Evolutionary conservation across 2,329 filamentous ascomycete species (phyloP), one percentile per base, ranked within the genome.

Genomic region (Coniochaeta prunicola): DNA sequence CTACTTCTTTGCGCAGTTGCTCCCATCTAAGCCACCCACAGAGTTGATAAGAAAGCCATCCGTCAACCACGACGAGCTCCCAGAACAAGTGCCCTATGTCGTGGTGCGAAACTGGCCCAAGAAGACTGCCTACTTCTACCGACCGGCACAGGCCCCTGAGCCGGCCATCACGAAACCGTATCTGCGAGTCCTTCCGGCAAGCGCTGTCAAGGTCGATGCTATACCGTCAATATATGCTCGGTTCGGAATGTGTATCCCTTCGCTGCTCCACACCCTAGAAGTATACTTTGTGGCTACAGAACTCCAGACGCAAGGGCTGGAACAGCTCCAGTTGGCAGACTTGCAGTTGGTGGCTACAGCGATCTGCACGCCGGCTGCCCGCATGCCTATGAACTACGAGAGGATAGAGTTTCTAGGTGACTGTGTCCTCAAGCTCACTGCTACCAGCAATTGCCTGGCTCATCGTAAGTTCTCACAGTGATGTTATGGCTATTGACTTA

Each of bases 401-500:
- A 80, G 89, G 2, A 76, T 96, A 0, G 94, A 97, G 69, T 96
- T 96, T 64, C 75, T 97, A 0, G 94, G 94, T 0, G 93, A 97
- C 66, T 86, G 85, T 0, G 78, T 96, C 1, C 77, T 97, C 38
- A 97, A 97, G 67, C 83, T 88, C 59, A 84, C 83, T 53, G 80
- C 88, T 0, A 84, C 86, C 0, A 70, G 91, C 1, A 87, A 91
- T 58, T 77, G 92, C 3, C 75, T 77, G 19, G 77, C 79, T 0
- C 71, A 78, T 24, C 68, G 82, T 84, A 68, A 71, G 80, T 71
- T 2, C 26, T 10, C n/a, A 31, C 45, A 38, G 31, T 8, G 13
- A 30, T 45, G 15, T 8, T 17, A 30, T 45, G 15, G 10, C 54
- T 19, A 15, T 42, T 17, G 10, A 24, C 54, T 56, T 17, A 40